A percentile compares a stretch with the other conserved stretches of the same genome.
phyloP scores from a whole-genome alignment of 2,329 filamentous ascomycete species.

The Xylariales sp. region DNA sequence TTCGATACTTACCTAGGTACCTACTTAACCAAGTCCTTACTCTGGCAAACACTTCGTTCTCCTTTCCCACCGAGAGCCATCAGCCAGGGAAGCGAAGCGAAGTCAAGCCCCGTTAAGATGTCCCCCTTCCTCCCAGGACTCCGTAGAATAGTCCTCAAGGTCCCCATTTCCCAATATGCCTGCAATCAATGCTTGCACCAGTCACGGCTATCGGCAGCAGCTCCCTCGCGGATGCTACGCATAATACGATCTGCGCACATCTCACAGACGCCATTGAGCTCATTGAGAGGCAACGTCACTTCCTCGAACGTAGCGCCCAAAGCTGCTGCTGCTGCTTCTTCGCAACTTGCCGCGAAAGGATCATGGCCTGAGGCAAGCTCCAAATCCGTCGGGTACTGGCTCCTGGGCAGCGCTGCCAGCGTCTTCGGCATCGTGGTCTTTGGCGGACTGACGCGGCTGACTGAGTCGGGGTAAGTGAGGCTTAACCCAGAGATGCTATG shows the following conservation, averaged over 20 bases:
- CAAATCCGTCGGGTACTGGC: constrained; percentile 83
- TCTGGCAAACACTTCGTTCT: no score
- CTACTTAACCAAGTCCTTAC: no score
- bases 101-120: no score
- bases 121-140: constrained; percentile 37
- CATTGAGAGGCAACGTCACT: constrained; percentile 17
- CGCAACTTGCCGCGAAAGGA: constrained; percentile 26
- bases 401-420: constrained; percentile 83
- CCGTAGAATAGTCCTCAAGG: constrained; percentile 34
- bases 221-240: constrained; percentile 35
- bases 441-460: constrained; percentile 87
- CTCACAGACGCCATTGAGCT: constrained; percentile 22
- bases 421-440: constrained; percentile 97
- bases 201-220: constrained; percentile 15
- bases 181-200: constrained; percentile 45
- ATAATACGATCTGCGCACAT: constrained; percentile 33
- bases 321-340: constrained; percentile 11
- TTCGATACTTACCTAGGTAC: no score
- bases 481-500: background rate
- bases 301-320: constrained; percentile 6
- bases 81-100: no score
- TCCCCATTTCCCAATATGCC: constrained; percentile 35
- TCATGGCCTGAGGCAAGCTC: constrained; percentile 59
- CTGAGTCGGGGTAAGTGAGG: constrained; percentile 77
- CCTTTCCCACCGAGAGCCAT: no score